phyloP scores from a whole-genome alignment of 495 filamentous ascomycete genomes.

The Haplographium delicatum region DNA sequence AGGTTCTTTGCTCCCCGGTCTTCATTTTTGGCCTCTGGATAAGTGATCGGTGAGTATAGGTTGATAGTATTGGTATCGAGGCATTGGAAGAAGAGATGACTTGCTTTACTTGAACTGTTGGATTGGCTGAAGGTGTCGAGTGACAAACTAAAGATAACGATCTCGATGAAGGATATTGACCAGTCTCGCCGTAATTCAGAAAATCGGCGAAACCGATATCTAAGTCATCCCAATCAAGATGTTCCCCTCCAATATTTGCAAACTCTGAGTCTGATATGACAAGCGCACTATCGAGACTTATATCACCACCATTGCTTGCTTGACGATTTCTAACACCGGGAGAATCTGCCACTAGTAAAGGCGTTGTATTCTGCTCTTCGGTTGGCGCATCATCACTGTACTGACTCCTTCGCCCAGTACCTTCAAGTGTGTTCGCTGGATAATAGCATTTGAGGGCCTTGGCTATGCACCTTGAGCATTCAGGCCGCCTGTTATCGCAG shows the following conservation, averaged over 20 bases:
- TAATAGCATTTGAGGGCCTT: conserved; percentile 37
- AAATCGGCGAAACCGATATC: conserved; percentile 24
- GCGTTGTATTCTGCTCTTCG: neutral
- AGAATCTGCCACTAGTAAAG: conserved; percentile 1
- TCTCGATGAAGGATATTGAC: conserved; percentile 16
- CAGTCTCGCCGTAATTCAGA: conserved; percentile 21
- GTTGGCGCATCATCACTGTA: conserved; percentile 10
- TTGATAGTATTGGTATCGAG: conserved; percentile 31
- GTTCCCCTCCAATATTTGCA: conserved; percentile 20
- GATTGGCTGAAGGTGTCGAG: conserved; percentile 13
- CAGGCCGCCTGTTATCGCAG: conserved; percentile 36
- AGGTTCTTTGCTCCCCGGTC: conserved; percentile 30
- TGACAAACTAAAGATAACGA: conserved; percentile 19
- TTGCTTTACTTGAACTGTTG: conserved; percentile 21
- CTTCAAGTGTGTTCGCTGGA: conserved; percentile 20
- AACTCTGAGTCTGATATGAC: conserved; percentile 19
- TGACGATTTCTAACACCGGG: conserved; percentile 10
- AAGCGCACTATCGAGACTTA: conserved; percentile 14
- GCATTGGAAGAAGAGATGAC: conserved; percentile 11
- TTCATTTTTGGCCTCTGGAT: conserved; percentile 27
- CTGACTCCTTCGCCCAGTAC: conserved; percentile 7
- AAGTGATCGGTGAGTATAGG: conserved; percentile 27
- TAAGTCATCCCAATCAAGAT: conserved; percentile 23
- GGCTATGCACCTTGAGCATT: conserved; percentile 37
- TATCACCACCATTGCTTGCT: conserved; percentile 10